These are phyloP conservation scores for Megacollybia platyphylla DNA, from an alignment of 1,284 basidiomycete species.

Conservation along the genomic window DNA sequence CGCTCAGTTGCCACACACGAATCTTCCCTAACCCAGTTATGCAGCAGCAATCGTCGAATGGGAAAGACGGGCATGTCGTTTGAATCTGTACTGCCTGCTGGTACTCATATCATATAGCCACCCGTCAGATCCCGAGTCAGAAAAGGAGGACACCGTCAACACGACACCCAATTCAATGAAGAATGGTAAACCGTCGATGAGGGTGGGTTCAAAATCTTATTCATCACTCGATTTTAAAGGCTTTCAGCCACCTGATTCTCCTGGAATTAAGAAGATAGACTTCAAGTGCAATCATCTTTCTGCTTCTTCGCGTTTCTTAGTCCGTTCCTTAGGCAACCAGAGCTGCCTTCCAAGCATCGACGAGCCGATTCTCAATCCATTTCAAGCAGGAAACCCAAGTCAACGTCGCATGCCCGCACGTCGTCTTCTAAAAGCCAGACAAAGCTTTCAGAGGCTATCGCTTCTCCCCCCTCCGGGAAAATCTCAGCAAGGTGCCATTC, in stretches of 20 bases:
- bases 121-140: background rate
- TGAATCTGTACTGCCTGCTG: too few relatives aligned
- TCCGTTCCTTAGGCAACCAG: conserved; percentile 13
- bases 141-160: background rate
- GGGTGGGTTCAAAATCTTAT: background rate
- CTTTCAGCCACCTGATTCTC: background rate
- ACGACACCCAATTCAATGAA: background rate
- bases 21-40: too few relatives aligned
- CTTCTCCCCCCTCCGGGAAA: conserved; percentile 11
- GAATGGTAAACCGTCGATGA: background rate
- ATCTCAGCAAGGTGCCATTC: background rate
- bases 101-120: too few relatives aligned
- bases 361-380: conserved; percentile 15
- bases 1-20: too few relatives aligned
- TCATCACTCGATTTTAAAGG: background rate
- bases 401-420: conserved; percentile 13
- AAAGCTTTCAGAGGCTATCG: conserved; percentile 13
- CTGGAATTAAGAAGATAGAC: background rate
- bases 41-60: too few relatives aligned
- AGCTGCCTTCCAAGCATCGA: conserved; percentile 17
- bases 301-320: background rate
- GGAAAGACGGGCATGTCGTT: too few relatives aligned
- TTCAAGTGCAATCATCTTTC: conserved; percentile 1
- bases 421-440: conserved; percentile 18
- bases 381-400: conserved; percentile 12